phyloP scores from a whole-genome alignment of 129 eudicot genomes.

The Tagetes patula region DNA sequence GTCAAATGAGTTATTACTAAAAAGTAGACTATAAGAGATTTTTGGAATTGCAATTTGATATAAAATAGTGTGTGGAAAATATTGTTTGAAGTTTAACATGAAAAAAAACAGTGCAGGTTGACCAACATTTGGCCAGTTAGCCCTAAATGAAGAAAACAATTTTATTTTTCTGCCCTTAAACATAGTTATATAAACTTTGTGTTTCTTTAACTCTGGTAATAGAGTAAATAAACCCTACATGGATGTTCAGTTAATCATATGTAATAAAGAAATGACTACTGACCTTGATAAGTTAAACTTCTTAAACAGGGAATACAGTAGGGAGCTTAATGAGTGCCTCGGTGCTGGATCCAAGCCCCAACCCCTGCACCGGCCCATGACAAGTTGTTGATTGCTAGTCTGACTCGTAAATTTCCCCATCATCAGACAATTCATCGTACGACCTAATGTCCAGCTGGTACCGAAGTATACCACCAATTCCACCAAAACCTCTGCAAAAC shows the following conservation, averaged over 20 bases:
- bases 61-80: background rate
- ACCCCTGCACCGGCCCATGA: constrained; percentile 33
- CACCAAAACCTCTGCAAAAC: constrained; percentile 46
- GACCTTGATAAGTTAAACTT: constrained; percentile 20
- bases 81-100: background rate
- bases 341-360: constrained; percentile 33
- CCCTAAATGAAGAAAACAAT: background rate
- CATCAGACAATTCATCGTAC: constrained; percentile 43
- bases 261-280: background rate
- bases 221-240: background rate
- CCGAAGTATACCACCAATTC: constrained; percentile 44
- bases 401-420: constrained; percentile 34
- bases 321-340: constrained; percentile 22
- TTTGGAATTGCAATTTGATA: background rate
- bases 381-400: constrained; percentile 39
- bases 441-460: constrained; percentile 45
- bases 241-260: background rate
- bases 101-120: no score
- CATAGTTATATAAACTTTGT: background rate
- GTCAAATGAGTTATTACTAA: background rate
- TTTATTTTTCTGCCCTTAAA: background rate
- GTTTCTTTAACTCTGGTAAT: background rate
- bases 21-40: background rate
- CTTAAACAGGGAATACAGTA: constrained; percentile 20
- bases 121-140: background rate